Evolutionary conservation across 768 basidiomycete genomes (phyloP).

Genomic region (Lactifluus rugatus): DNA sequence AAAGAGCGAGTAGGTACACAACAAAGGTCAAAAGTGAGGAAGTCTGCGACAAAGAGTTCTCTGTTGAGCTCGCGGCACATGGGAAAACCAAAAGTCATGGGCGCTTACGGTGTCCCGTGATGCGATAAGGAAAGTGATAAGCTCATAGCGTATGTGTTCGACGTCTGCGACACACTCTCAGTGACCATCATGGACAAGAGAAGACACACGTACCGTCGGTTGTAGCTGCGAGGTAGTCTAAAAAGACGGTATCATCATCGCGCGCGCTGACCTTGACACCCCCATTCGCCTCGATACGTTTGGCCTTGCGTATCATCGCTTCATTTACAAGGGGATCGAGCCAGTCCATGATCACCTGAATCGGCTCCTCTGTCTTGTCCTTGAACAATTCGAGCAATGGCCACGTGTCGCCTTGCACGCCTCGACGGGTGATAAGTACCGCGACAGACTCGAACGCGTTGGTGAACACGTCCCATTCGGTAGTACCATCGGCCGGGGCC

Average conservation of each 20-base stretch:
- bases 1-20: slow-evolving; percentile 27
- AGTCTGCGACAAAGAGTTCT: slow-evolving; percentile 16
- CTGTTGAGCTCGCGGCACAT: not conserved
- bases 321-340: slow-evolving; percentile 15
- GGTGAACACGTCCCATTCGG: slow-evolving; percentile 16
- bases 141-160: slow-evolving; percentile 19
- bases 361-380: slow-evolving; percentile 18
- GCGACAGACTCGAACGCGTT: slow-evolving; percentile 15
- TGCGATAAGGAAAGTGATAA: slow-evolving; percentile 19
- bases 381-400: slow-evolving; percentile 19
- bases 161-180: slow-evolving; percentile 9
- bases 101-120: slow-evolving; percentile 17
- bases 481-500: slow-evolving; percentile 8
- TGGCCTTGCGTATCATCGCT: slow-evolving; percentile 12
- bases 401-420: slow-evolving; percentile 17
- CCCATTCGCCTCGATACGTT: not conserved
- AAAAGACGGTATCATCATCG: slow-evolving; percentile 16
- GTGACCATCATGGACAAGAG: too few relatives aligned
- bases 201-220: slow-evolving; percentile 5
- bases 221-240: slow-evolving; percentile 16
- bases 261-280: slow-evolving; percentile 3
- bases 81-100: not conserved
- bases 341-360: slow-evolving; percentile 9
- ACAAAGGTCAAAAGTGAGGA: slow-evolving; percentile 27
- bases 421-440: slow-evolving; percentile 13